Percentiles rank a stretch among this genome's conserved stretches.
Conservation (phyloP, 371 early-diverging fungal species). For the Thermomucor indicae-seudaticae region DNA sequence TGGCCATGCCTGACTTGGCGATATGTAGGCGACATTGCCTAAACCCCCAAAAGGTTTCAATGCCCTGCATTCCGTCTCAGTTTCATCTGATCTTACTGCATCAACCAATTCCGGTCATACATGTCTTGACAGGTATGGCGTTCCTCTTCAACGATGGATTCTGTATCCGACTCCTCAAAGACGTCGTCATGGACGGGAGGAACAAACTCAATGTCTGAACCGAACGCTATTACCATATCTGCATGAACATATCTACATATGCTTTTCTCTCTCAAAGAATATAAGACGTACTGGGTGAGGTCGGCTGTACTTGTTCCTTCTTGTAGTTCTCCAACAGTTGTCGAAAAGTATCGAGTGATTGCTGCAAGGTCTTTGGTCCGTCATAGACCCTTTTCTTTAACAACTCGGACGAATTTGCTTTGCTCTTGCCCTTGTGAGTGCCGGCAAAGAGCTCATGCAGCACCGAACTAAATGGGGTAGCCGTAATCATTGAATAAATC, state of each 20-base stretch:
- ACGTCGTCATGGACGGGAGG: background rate
- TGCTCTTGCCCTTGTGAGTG: slow-evolving; percentile 7
- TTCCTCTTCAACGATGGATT: background rate
- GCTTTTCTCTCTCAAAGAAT: background rate
- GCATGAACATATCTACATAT: background rate
- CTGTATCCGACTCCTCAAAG: background rate
- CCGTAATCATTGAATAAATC: too few relatives aligned
- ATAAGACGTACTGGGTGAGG: background rate
- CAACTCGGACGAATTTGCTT: background rate
- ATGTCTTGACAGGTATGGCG: slow-evolving; percentile 1
- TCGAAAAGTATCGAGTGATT: slow-evolving; percentile 9
- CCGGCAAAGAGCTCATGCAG: too few relatives aligned
- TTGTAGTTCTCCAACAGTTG: slow-evolving; percentile 14
- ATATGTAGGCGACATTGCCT: slow-evolving; percentile 33
- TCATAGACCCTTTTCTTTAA: background rate
- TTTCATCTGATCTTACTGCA: slow-evolving; percentile 20
- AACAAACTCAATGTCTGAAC: too few relatives aligned
- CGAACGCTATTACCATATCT: background rate
- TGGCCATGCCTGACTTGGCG: slow-evolving; percentile 1
- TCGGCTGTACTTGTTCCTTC: background rate
- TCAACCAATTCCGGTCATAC: slow-evolving; percentile 49
- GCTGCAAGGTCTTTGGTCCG: background rate
- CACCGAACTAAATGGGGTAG: too few relatives aligned
- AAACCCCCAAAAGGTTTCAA: background rate
- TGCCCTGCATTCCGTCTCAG: background rate